These are phyloP conservation scores for Rosa lucieae DNA, from an alignment of 306 rosid genomes.

Conservation along the genomic window DNA sequence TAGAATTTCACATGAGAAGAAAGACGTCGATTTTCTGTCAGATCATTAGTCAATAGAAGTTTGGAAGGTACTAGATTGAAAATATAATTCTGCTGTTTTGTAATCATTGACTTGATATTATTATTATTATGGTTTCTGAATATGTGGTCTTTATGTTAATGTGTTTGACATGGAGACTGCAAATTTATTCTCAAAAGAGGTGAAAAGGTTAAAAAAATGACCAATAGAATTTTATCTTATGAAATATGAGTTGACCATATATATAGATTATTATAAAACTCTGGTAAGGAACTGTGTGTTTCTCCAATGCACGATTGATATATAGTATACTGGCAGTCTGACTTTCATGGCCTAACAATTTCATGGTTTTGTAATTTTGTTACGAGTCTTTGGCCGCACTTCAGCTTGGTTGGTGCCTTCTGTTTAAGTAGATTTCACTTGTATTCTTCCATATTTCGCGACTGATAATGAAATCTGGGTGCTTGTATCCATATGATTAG, in stretches of 20 bases:
- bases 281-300: no score
- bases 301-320: no score
- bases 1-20: slow-evolving; percentile 22
- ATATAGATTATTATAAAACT: no score
- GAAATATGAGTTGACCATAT: not conserved
- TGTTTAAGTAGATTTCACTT: not conserved
- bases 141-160: not conserved
- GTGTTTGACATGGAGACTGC: no score
- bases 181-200: not conserved
- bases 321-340: no score
- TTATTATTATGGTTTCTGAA: no score
- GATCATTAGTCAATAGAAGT: slow-evolving; percentile 18
- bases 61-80: slow-evolving; percentile 13
- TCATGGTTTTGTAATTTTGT: no score
- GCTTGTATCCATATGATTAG: no score
- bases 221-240: not conserved
- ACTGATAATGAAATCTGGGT: not conserved
- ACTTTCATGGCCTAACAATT: no score
- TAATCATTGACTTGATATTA: not conserved
- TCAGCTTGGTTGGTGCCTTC: not conserved
- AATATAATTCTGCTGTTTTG: slow-evolving; percentile 1
- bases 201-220: not conserved
- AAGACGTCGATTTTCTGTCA: slow-evolving; percentile 8
- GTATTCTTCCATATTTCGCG: not conserved
- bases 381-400: no score